Percentiles rank a stretch among this genome's conserved stretches.
These are phyloP conservation scores for Thuja plicata DNA, from an alignment of 83 land plant species.

Conservation along the genomic window DNA sequence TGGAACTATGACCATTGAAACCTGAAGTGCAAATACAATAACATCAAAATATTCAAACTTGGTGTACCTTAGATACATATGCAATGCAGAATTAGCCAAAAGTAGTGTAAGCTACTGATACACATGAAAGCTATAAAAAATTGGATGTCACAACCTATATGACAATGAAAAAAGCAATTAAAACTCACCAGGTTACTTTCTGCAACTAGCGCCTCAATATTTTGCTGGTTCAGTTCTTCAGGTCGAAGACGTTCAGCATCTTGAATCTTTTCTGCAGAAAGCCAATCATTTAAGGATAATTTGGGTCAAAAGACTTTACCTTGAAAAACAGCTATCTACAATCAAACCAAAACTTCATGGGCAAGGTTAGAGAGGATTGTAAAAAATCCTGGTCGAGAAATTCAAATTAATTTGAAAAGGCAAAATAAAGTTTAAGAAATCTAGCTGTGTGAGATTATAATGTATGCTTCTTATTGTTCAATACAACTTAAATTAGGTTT, in stretches of 20 bases:
- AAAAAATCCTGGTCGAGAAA: background rate
- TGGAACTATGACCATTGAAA: too few species aligned
- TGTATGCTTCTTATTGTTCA: background rate
- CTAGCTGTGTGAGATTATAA: background rate
- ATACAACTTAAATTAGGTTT: background rate
- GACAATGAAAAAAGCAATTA: background rate
- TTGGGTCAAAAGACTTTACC: background rate
- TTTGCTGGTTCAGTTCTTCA: slow-evolving; percentile 97
- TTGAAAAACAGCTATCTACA: background rate
- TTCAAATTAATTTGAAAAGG: background rate
- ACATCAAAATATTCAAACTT: background rate
- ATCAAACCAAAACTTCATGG: background rate
- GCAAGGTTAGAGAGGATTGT: background rate
- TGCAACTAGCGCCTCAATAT: slow-evolving; percentile 97
- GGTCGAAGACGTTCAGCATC: slow-evolving; percentile 87
- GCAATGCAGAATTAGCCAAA: background rate
- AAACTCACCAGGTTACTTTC: slow-evolving; percentile 88
- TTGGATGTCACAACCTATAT: background rate
- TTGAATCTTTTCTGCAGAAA: slow-evolving; percentile 45
- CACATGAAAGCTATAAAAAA: background rate
- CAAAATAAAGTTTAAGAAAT: background rate
- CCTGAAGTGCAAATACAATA: background rate
- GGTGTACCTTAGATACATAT: slow-evolving; percentile 5
- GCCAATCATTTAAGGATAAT: background rate
- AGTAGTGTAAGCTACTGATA: background rate